Evolutionary conservation across 1,284 basidiomycete species (phyloP).

Genomic region (Chalciporus sp.): DNA sequence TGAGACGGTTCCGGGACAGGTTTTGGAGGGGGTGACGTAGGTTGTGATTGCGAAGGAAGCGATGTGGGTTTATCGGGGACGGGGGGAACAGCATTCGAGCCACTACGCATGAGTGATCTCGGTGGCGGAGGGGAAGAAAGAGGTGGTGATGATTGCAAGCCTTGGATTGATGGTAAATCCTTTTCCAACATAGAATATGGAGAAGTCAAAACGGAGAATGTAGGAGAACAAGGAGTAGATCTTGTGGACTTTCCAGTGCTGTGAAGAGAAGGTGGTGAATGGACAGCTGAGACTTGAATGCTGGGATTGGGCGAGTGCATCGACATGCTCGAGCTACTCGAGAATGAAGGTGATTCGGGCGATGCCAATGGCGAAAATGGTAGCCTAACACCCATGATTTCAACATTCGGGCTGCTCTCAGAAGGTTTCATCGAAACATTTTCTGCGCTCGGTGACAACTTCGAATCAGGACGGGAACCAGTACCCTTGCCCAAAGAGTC

Average conservation of each 20-base stretch:
- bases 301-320: slow-evolving; percentile 19
- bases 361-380: slow-evolving; percentile 34
- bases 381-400: slow-evolving; percentile 35
- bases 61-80: slow-evolving; percentile 29
- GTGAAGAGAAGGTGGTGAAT: slow-evolving; percentile 17
- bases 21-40: slow-evolving; percentile 17
- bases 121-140: slow-evolving; percentile 8
- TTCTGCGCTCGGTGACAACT: slow-evolving; percentile 33
- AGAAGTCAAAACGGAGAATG: slow-evolving; percentile 45
- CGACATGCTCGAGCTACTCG: slow-evolving; percentile 33
- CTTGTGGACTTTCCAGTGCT: slow-evolving; percentile 18
- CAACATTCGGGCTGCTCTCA: slow-evolving; percentile 20
- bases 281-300: slow-evolving; percentile 15
- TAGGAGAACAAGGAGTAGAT: slow-evolving; percentile 34
- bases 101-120: slow-evolving; percentile 17
- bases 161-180: slow-evolving; percentile 36
- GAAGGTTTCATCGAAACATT: slow-evolving; percentile 25
- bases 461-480: slow-evolving; percentile 40
- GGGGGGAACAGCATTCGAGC: slow-evolving; percentile 24
- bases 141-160: slow-evolving; percentile 20
- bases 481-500: slow-evolving; percentile 32
- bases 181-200: slow-evolving; percentile 44
- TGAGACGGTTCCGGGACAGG: slow-evolving; percentile 9
- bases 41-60: slow-evolving; percentile 4
- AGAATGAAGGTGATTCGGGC: slow-evolving; percentile 36